Percentiles rank a stretch among this genome's conserved stretches.
Evolutionary conservation across 176 grass and related monocot genomes (phyloP).

Genomic region (Oryza australiensis): DNA sequence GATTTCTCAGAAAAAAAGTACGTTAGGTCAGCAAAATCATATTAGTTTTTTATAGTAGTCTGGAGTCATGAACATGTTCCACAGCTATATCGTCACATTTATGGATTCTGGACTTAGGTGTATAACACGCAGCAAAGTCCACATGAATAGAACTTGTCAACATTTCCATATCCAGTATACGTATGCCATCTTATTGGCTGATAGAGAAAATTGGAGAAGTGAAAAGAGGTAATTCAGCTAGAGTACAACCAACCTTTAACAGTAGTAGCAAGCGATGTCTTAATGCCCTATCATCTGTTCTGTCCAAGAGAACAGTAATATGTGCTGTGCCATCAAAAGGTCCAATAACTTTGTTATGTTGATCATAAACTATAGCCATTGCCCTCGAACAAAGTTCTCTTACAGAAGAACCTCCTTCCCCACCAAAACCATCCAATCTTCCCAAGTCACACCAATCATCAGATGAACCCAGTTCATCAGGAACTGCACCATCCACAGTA

Average conservation of each 20-base stretch:
- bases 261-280: conserved; percentile 82
- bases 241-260: conserved; percentile 62
- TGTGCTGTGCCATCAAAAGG: conserved; percentile 96
- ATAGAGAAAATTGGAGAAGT: background rate
- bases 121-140: background rate
- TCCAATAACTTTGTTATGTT: conserved; percentile 88
- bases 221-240: background rate
- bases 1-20: conserved; percentile 39
- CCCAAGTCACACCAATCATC: conserved; percentile 99
- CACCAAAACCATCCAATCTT: conserved; percentile 98
- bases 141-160: too few relatives aligned
- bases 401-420: conserved; percentile 90
- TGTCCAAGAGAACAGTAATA: conserved; percentile 93
- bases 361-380: conserved; percentile 99
- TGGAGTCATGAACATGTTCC: conserved; percentile 17
- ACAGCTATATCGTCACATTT: conserved; percentile 9
- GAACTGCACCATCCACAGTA: conserved; percentile 95
- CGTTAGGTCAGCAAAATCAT: conserved; percentile 12
- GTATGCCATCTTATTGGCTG: conserved; percentile 21
- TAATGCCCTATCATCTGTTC: conserved; percentile 93
- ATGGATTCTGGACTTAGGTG: background rate
- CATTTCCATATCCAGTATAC: background rate
- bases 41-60: conserved; percentile 21
- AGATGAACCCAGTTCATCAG: conserved; percentile 92
- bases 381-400: conserved; percentile 98